A percentile compares a stretch with the other conserved stretches of the same genome.
These are phyloP conservation scores for Penicillium tannophilum DNA, from an alignment of 495 filamentous ascomycete species.

Conservation along the genomic window DNA sequence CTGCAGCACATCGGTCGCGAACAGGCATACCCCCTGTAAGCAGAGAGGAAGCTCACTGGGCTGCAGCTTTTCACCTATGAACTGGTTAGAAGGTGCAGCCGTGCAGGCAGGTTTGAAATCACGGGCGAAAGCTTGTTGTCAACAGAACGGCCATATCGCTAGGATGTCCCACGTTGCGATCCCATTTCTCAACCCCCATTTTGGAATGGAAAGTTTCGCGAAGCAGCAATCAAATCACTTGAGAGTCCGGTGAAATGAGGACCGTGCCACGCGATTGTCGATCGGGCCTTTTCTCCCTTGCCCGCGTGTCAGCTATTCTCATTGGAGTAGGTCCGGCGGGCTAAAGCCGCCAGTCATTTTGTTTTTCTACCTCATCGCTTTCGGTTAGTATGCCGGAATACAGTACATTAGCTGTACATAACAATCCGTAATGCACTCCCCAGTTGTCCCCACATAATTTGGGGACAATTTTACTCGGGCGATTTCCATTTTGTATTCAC, in stretches of 20 bases:
- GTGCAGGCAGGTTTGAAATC: slow-evolving; percentile 14
- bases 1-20: slow-evolving; percentile 16
- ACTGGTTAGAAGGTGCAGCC: slow-evolving; percentile 16
- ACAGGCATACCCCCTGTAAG: slow-evolving; percentile 29
- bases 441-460: neutral
- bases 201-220: slow-evolving; percentile 4
- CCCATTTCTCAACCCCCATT: neutral
- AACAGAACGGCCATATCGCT: slow-evolving; percentile 9
- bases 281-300: neutral
- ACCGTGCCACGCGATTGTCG: slow-evolving; percentile 1
- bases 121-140: slow-evolving; percentile 28
- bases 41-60: slow-evolving; percentile 13
- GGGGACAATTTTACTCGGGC: neutral
- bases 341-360: neutral
- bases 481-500: neutral
- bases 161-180: slow-evolving; percentile 3
- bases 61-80: slow-evolving; percentile 16
- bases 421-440: neutral
- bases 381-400: neutral
- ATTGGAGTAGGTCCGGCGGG: neutral
- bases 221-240: neutral
- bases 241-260: neutral
- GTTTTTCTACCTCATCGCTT: neutral
- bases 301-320: neutral
- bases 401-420: neutral